These are phyloP conservation scores for Talaromyces verruculosus DNA, from an alignment of 2,329 filamentous ascomycete species.

Conservation along the genomic window DNA sequence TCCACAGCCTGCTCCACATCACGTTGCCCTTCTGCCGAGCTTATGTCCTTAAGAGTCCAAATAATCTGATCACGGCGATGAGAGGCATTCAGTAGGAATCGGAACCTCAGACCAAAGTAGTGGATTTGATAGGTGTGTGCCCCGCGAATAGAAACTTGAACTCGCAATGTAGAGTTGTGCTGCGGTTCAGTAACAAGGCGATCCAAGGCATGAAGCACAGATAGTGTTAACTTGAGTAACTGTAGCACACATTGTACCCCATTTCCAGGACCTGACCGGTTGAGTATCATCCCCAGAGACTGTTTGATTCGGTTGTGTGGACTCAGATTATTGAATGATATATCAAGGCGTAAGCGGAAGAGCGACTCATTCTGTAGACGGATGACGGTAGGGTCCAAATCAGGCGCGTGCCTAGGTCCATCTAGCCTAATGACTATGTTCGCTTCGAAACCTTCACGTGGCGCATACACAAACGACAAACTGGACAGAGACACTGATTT, in stretches of 20 bases:
- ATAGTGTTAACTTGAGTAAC: conserved; percentile 38
- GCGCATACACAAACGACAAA: conserved; percentile 38
- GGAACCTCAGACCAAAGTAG: conserved; percentile 36
- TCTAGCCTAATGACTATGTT: conserved; percentile 34
- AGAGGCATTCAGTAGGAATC: conserved; percentile 34
- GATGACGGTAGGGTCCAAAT: conserved; percentile 28
- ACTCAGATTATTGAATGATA: conserved; percentile 38
- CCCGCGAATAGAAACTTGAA: conserved; percentile 39
- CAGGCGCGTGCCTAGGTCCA: conserved; percentile 24
- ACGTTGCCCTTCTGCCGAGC: conserved; percentile 23
- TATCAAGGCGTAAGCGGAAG: conserved; percentile 32
- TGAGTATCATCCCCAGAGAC: conserved; percentile 39
- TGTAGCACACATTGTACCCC: conserved; percentile 34
- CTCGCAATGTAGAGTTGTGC: conserved; percentile 26
- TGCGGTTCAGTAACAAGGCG: conserved; percentile 32
- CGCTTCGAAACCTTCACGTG: conserved; percentile 31
- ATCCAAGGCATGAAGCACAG: conserved; percentile 41
- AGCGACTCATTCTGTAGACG: conserved; percentile 28
- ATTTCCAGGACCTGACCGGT: conserved; percentile 31
- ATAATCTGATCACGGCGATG: conserved; percentile 31
- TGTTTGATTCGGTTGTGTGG: conserved; percentile 45
- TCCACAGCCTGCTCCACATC: conserved; percentile 26
- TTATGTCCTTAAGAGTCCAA: conserved; percentile 40
- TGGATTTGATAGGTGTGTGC: conserved; percentile 38
- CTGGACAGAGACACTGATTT: conserved; percentile 37